phyloP scores from a whole-genome alignment of 805 yeast species.

The Kodamaea jinghongensis region DNA sequence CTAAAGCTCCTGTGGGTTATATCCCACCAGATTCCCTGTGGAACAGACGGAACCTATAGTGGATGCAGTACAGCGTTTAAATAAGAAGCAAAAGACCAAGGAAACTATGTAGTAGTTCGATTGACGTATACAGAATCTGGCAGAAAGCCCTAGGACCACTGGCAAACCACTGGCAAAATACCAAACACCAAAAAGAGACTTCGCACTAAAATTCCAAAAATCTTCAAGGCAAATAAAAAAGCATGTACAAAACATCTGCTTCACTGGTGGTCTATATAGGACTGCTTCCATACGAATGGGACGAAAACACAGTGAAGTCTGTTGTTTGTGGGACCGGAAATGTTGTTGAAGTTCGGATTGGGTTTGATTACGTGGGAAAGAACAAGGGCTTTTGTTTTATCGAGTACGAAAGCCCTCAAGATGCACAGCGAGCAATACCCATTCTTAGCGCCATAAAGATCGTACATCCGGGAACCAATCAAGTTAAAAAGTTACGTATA shows the following conservation, averaged over 20 bases:
- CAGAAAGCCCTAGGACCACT: no score
- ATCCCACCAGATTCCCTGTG: no score
- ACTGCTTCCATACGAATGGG: slow-evolving; percentile 71
- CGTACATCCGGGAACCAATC: slow-evolving; percentile 22
- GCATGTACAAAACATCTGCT: slow-evolving; percentile 8
- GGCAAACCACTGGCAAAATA: no score
- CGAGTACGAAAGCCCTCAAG: slow-evolving; percentile 51
- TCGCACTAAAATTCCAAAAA: neutral
- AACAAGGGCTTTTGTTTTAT: slow-evolving; percentile 69
- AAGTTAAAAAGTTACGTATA: slow-evolving; percentile 46
- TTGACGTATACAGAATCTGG: no score
- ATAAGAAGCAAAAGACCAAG: no score
- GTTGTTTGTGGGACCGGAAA: slow-evolving; percentile 73
- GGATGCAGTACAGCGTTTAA: no score
- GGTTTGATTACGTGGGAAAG: slow-evolving; percentile 56
- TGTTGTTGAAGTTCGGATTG: slow-evolving; percentile 63
- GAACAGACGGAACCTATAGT: no score
- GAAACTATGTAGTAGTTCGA: no score
- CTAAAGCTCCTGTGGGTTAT: no score
- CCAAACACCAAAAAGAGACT: no score
- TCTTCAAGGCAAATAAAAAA: neutral
- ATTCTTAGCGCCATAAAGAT: slow-evolving; percentile 45
- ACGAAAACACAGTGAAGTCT: slow-evolving; percentile 54
- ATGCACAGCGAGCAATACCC: slow-evolving; percentile 50
- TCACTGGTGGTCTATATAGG: slow-evolving; percentile 58